Evolutionary conservation across 129 eudicot genomes (phyloP).

Genomic region (Centella asiatica): DNA sequence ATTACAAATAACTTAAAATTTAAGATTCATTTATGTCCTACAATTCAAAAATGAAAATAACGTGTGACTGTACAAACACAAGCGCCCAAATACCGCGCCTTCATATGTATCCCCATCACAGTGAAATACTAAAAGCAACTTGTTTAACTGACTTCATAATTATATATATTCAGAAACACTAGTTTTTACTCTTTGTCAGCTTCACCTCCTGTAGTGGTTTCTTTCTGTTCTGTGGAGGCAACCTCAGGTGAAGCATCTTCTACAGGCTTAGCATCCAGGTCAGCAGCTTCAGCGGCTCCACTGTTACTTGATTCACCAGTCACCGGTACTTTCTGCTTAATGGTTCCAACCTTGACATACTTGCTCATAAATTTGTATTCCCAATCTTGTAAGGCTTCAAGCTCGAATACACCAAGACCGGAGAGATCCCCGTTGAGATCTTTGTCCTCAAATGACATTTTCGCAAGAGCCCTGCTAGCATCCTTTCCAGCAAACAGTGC

Average conservation of each 20-base stretch:
- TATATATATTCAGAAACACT: too few relatives aligned
- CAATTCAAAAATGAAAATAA: too few relatives aligned
- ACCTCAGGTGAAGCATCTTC: conserved; percentile 34
- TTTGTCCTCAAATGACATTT: conserved; percentile 85
- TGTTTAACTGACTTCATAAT: not conserved
- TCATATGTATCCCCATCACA: not conserved
- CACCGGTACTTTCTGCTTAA: conserved; percentile 31
- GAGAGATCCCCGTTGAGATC: conserved; percentile 59
- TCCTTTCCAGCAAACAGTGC: conserved; percentile 80
- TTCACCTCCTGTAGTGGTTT: conserved; percentile 21
- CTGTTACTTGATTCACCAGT: conserved; percentile 20
- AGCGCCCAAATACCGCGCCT: not conserved
- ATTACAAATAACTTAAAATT: conserved; percentile 5
- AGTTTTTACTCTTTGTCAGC: conserved; percentile 35
- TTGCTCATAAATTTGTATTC: conserved; percentile 90
- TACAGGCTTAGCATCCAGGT: conserved; percentile 19
- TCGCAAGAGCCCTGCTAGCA: conserved; percentile 86
- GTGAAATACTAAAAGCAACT: not conserved
- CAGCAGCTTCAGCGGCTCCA: conserved; percentile 29
- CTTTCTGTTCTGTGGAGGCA: conserved; percentile 33
- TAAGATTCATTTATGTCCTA: not conserved
- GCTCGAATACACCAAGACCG: conserved; percentile 73
- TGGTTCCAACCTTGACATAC: conserved; percentile 80
- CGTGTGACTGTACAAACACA: not conserved
- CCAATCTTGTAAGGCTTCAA: conserved; percentile 85